phyloP scores from a whole-genome alignment of 495 filamentous ascomycete species.

The Apodospora peruviana region DNA sequence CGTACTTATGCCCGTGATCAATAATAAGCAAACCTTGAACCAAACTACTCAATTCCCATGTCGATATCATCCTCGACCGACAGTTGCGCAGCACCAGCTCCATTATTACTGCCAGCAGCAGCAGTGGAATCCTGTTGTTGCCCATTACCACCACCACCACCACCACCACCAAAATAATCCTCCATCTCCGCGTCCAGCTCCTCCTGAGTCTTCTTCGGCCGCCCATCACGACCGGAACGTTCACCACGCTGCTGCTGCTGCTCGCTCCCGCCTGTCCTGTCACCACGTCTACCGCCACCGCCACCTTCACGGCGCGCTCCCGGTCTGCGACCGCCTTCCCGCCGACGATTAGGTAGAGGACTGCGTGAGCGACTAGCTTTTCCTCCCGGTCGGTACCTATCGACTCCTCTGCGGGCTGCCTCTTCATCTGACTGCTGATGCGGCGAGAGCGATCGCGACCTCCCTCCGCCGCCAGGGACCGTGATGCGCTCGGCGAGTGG shows the following conservation, averaged over 20 bases:
- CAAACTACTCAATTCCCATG: constrained; percentile 14
- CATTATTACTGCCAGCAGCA: constrained; percentile 7
- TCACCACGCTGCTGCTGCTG: too few species aligned
- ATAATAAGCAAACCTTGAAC: too few species aligned
- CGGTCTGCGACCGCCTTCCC: constrained; percentile 18
- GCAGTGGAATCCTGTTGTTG: constrained; percentile 17
- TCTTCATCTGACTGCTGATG: constrained; percentile 56
- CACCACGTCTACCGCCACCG: constrained; percentile 28
- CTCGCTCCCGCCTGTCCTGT: constrained; percentile 39
- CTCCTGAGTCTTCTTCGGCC: constrained; percentile 84
- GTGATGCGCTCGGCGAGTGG: constrained; percentile 75
- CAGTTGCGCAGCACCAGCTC: constrained; percentile 1
- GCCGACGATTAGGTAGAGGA: constrained; percentile 30
- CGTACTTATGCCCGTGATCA: too few species aligned
- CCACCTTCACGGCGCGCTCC: constrained; percentile 17
- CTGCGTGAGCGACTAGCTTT: constrained; percentile 44
- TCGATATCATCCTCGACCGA: constrained; percentile 13
- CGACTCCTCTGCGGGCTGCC: constrained; percentile 65
- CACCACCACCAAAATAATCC: constrained; percentile 69
- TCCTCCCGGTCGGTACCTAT: constrained; percentile 23
- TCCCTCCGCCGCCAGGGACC: constrained; percentile 39
- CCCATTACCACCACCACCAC: constrained; percentile 20
- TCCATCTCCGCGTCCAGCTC: constrained; percentile 95
- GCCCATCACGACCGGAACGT: constrained; percentile 39
- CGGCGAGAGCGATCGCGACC: constrained; percentile 46